Evolutionary conservation across 192 early-diverging fungal genomes (phyloP), one percentile per base, ranked within the genome.

Genomic region (Cladochytrium replicatum): DNA sequence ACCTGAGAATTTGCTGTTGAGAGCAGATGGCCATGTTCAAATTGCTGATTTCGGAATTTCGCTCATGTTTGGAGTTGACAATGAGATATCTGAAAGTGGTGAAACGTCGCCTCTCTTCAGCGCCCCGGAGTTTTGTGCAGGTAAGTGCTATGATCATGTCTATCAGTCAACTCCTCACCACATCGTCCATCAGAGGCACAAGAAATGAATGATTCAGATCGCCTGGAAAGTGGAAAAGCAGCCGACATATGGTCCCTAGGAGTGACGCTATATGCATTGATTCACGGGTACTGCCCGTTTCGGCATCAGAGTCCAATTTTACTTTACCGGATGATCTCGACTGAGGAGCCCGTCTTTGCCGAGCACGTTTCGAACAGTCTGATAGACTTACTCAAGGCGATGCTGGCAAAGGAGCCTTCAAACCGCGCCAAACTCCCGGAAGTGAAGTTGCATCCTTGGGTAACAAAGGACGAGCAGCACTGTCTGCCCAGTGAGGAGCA

Each of bases 41-140:
- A 75, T 81, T 27, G 59, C 69, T 4, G 78, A 81, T 48, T 81
- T 81, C 59, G 78, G 78, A 3, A 81, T 81, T 26, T 75, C 76
- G 28, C 60, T 64, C 41, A 72, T 78, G 71, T 66, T 77, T 31
- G 57, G 61, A 32, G 74, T 75, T 32, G 61, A 62, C 13, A 52
- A 54, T 7, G 59, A 74, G 11, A 21, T 60, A 64, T 27, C 11
- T 31, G 17, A 22, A 60, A 6, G 9, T 51, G 4, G 21, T 69
- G 13, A 43, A 61, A 61, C 77, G 0, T 67, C 68, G 17, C 78
- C 74, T 25, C 46, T 66, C 9, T 80, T 80, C 53, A 58, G 44
- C 6, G 61, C 78, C 2, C 75, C 75, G 6, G 75, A 78, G 42
- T 66, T 67, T 2, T 75, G 66, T 45, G 29, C 48, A 39, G 43